Base-by-base conservation (phyloP, 768 basidiomycete genomes). In the Crassisporium funariophilum region DNA sequence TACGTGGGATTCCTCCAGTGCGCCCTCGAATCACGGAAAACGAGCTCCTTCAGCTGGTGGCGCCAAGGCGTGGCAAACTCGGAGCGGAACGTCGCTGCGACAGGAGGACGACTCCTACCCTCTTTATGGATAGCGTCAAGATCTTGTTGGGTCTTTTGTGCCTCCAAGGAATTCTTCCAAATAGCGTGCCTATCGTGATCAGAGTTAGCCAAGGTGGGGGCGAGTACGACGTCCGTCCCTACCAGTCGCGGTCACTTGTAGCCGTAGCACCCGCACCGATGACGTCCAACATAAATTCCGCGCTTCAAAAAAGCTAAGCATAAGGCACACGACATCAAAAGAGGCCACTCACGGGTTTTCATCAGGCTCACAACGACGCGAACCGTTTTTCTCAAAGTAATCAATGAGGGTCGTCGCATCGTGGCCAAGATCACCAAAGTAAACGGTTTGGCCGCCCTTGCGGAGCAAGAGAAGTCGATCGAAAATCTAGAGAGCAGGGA, bases 341-440 rank as follows among this genome's bases (percentile, higher is more conserved):
- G n/a, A n/a, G n/a, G n/a, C n/a, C n/a, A n/a, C n/a, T n/a, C n/a
- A n/a, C n/a, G n/a, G n/a, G n/a, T n/a, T n/a, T n/a, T n/a, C n/a
- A 2, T 78, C 72, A 8, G 75, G 63, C 1, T 74, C 71, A 54
- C 91, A 93, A 5, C 57, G 49, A 3, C 81, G 70, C 0, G 81
- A 82, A 13, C 90, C 89, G 41, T 86, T 84, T 2, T 60, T 59
- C 64, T 90, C 83, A 54, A 94, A 91, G 68, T 94, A 93, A 7
- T 75, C 62, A 44, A 90, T 79, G 24, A 93, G 63, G 0, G 81
- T 83, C 16, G 71, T 63, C 0, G 87, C 73, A 49, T 86, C 82
- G 15, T 67, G 53, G 1, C 90, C 89, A 19, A 90, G 64, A 41
- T 88, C 82, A 12, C 86, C 85, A 54, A 86, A 85, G 67, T 87